Conservation (phyloP, 139 green algal genomes). For the Micromonas pusilla region DNA sequence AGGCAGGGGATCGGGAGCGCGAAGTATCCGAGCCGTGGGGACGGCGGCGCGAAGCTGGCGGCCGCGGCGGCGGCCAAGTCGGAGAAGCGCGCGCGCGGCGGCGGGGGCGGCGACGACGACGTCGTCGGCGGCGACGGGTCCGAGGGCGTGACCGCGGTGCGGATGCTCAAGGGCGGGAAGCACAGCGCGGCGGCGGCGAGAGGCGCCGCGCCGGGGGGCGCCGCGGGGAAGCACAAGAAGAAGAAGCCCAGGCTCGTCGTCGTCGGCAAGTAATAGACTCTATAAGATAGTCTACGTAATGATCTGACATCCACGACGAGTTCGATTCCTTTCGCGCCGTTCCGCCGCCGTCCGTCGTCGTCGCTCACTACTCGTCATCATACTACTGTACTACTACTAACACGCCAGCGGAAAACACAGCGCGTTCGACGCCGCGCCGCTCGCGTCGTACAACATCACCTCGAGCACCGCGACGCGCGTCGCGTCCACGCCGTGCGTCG, state of each 20-base stretch:
- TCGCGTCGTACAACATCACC: neutral
- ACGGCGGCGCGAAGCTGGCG: neutral
- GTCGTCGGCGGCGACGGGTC: no score
- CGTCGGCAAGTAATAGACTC: neutral
- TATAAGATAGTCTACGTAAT: no score
- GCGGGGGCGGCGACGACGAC: neutral
- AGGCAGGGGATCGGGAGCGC: neutral
- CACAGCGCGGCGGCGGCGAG: neutral
- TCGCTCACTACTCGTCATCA: no score
- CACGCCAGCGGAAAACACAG: neutral
- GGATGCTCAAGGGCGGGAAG: neutral
- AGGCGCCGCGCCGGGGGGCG: neutral
- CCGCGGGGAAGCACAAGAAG: neutral
- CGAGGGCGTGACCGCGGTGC: neutral
- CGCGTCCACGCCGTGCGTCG: neutral
- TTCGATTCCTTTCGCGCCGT: no score
- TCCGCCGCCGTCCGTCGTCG: no score
- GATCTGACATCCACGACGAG: no score
- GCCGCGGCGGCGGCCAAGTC: neutral
- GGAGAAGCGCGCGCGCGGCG: neutral
- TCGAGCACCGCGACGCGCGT: neutral
- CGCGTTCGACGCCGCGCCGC: neutral
- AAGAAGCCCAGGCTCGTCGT: neutral
- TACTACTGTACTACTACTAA: no score
- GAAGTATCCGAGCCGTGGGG: conserved; percentile 9